Base-by-base conservation (phyloP, 257 asterid species). In the Haberlea rhodopensis region DNA sequence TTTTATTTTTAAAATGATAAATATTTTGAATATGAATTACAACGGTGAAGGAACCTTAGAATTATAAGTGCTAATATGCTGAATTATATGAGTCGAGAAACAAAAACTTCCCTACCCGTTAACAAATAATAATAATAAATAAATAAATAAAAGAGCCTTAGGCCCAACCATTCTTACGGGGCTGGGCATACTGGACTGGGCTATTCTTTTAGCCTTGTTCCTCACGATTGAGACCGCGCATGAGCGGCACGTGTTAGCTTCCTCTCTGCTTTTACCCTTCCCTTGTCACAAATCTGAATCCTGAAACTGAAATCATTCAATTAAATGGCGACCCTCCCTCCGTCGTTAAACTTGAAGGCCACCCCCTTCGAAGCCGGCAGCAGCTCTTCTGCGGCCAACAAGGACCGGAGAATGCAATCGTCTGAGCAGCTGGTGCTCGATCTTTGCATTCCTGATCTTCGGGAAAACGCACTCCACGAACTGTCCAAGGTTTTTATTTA, bases 381-480 rank as follows among this genome's bases (percentile, higher is more conserved):
- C 25, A 66, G 71, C 73, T 27, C 78, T 6, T 63, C 75, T 24
- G 64, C 43, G 4, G 75, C 49, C 23, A 78, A 63, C 69, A 87
- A 79, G 73, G 97, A 84, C 58, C 76, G 95, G 52, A 82, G 79
- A 52, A 76, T 87, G 86, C 94, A 86, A 77, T 80, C 95, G 22
- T 87, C 91, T 0, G 97, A 90, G 88, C 94, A 86, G 82, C 80
- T 88, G 61, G 94, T 91, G 37, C 94, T 88, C 67, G 95, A 91
- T 66, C 95, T 91, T 32, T 86, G 90, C 84, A 79, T 76, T 69
- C 95, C 96, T 48, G 98, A 88, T 67, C 95, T 91, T 66, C 85
- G 98, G 31, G 98, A 86, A 65, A 86, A 83, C 56, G 98, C 98
- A 15, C 95, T 91, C 31, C 95, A 86, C 34, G 98, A 91, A 62